phyloP scores from a whole-genome alignment of 2,329 filamentous ascomycete species.

The Nigrospora sphaerica region DNA sequence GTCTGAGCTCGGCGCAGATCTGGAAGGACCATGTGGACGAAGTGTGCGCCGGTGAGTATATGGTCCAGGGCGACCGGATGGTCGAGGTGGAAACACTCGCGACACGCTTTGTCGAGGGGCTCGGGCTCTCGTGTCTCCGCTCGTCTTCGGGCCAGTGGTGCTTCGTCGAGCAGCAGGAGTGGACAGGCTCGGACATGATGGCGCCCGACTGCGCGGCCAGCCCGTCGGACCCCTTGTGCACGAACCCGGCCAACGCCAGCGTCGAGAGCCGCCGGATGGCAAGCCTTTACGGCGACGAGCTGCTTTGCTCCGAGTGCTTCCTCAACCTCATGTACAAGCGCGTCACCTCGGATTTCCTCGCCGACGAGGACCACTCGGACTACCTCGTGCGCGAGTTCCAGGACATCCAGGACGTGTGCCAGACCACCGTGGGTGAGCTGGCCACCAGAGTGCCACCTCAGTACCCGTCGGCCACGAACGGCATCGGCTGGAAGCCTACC shows the following conservation, averaged over 20 bases:
- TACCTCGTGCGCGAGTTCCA: slow-evolving; percentile 1
- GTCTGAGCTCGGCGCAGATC: not conserved
- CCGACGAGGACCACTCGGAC: slow-evolving; percentile 1
- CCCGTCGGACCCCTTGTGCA: not conserved
- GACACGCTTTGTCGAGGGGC: not conserved
- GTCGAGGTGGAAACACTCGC: not conserved
- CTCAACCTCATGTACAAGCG: not conserved
- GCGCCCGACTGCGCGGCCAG: not conserved
- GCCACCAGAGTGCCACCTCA: not conserved
- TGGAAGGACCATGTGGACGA: not conserved
- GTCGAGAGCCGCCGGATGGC: not conserved
- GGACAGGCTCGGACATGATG: slow-evolving; percentile 1
- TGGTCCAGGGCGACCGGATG: not conserved
- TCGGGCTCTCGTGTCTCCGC: not conserved
- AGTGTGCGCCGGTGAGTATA: not conserved
- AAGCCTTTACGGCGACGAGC: not conserved
- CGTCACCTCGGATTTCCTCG: not conserved
- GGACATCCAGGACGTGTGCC: slow-evolving; percentile 1
- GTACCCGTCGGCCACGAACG: not conserved
- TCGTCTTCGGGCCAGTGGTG: not conserved
- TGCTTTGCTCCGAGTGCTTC: slow-evolving; percentile 1
- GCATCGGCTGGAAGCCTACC: too few species aligned
- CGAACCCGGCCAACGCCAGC: not conserved
- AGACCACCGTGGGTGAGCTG: not conserved
- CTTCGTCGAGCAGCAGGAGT: slow-evolving; percentile 1